Base-by-base conservation (phyloP, 1,284 basidiomycete species). In the Mycosarcoma mackinlayi region DNA sequence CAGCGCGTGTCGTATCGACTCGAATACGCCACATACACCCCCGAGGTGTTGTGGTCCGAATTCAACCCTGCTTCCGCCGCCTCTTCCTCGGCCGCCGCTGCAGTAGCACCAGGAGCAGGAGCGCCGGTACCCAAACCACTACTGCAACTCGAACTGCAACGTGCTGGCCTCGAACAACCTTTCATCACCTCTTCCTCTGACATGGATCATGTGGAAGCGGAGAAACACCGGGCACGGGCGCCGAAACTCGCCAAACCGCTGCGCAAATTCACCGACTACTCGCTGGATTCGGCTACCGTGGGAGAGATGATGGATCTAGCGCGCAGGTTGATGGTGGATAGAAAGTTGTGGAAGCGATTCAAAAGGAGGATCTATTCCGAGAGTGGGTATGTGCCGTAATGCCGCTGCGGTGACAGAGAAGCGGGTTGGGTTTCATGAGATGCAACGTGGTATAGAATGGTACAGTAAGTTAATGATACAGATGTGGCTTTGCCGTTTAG, bases 251-350 rank as follows among this genome's bases (percentile, higher is more conserved):
- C 65, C 37, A 56, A 74, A 52, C 24, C 59, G 25, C 30, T 84
- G 83, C 84, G 87, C 85, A 83, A 89, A 87, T 71, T 88, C 88
- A 74, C 91, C 89, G 61, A 94, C 90, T 84, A 84, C 79, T 72
- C 84, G 92, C 87, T 79, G 73, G 55, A 91, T 91, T 81, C 84
- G 92, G 85, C 70, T n/a, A 95, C 92, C 57, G 88, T 95, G 37
- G 84, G 86, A 59, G 89, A 89, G 61, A 93, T 92, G 88, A 84
- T 92, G 66, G 85, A 85, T 75, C 85, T 94, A 45, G 92, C 87
- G 60, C 87, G 88, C 69, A 83, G 85, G 75, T 81, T 94, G 65
- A 89, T 87, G 21, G 70, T 76, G 4, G 85, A 88, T 76, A 86
- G 86, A 83, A 88, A 88, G 84, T 81, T 91, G 81, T 88, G 91